phyloP scores from a whole-genome alignment of 2,329 filamentous ascomycete species.

The Talaromyces sp. region DNA sequence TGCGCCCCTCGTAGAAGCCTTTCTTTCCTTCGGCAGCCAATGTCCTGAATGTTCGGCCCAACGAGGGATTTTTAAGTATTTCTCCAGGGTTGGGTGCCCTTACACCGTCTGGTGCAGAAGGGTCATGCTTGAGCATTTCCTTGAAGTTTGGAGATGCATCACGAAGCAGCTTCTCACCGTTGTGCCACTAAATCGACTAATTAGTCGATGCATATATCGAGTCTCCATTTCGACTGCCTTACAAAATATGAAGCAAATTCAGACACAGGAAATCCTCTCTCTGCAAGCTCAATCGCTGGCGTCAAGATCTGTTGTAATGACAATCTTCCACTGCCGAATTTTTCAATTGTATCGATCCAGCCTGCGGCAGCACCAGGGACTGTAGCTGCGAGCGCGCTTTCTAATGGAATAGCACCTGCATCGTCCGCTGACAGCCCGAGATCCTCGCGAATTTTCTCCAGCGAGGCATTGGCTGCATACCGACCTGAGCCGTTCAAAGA shows the following conservation, averaged over 20 bases:
- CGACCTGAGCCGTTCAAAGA: constrained; percentile 94
- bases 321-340: constrained; percentile 84
- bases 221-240: constrained; percentile 35
- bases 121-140: constrained; percentile 82
- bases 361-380: constrained; percentile 88
- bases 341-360: constrained; percentile 85
- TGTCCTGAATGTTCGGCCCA: constrained; percentile 76
- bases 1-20: constrained; percentile 83
- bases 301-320: constrained; percentile 71
- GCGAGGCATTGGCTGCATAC: constrained; percentile 63
- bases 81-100: constrained; percentile 77
- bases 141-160: constrained; percentile 77
- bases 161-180: constrained; percentile 61
- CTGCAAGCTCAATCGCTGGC: constrained; percentile 80
- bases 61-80: constrained; percentile 78
- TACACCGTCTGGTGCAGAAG: constrained; percentile 63
- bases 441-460: constrained; percentile 67
- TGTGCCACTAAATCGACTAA: constrained; percentile 61
- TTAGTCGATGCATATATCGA: neutral
- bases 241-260: constrained; percentile 70
- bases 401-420: constrained; percentile 64
- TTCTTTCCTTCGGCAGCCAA: constrained; percentile 78
- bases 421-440: constrained; percentile 62
- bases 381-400: constrained; percentile 76
- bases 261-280: constrained; percentile 85